These are phyloP conservation scores for Trifolium repens DNA, from an alignment of 306 rosid species.

Conservation along the genomic window DNA sequence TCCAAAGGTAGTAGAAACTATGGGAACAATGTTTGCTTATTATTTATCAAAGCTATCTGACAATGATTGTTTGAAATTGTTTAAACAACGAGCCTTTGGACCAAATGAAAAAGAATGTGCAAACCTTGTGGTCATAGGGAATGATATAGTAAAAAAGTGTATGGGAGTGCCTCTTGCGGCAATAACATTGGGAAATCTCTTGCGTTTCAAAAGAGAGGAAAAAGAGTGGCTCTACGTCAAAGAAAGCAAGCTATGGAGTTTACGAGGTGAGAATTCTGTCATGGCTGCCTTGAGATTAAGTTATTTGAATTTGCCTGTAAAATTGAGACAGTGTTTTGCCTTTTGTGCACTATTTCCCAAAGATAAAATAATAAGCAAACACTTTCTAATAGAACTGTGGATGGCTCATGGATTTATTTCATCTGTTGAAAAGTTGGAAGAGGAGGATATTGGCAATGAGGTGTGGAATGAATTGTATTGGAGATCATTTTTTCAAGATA, in stretches of 20 bases:
- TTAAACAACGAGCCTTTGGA: neutral
- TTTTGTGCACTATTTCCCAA: neutral
- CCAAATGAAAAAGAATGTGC: neutral
- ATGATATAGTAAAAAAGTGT: neutral
- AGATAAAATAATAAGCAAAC: neutral
- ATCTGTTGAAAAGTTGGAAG: neutral
- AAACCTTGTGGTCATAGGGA: neutral
- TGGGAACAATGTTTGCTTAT: neutral
- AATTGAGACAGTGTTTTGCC: conserved; percentile 1
- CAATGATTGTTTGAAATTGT: neutral
- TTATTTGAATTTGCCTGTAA: neutral
- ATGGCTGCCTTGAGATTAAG: neutral
- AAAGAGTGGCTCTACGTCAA: neutral
- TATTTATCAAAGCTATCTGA: neutral
- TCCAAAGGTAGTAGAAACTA: neutral
- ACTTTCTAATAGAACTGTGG: neutral
- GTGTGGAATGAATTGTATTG: neutral
- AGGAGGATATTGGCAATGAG: neutral
- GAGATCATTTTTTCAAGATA: neutral
- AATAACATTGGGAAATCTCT: neutral
- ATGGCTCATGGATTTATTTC: neutral
- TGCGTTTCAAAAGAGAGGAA: neutral
- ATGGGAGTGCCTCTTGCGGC: neutral
- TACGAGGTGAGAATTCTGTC: neutral
- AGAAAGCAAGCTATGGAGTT: neutral